A percentile compares a stretch with the other conserved stretches of the same genome.
phyloP scores from a whole-genome alignment of 441 rosid species.

The Cnidoscolus chayamansa region DNA sequence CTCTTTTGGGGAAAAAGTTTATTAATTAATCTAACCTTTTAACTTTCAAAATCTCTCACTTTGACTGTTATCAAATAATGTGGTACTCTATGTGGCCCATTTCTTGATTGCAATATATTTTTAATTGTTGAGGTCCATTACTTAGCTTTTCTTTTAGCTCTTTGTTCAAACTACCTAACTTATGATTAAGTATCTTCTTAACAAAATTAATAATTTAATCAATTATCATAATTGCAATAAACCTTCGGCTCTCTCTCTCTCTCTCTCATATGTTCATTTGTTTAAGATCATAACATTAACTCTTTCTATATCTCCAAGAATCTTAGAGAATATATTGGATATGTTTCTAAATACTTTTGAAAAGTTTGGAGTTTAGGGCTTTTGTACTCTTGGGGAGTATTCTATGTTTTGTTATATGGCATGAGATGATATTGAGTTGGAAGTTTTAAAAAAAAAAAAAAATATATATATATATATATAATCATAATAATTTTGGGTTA shows the following conservation, averaged over 20 bases:
- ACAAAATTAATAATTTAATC: conserved; percentile 31
- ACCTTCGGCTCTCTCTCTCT: conserved; percentile 16
- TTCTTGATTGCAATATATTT: conserved; percentile 28
- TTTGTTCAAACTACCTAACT: conserved; percentile 43
- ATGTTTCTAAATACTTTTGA: conserved; percentile 23
- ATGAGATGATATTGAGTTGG: neutral
- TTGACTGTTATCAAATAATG: conserved; percentile 47
- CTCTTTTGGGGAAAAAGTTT: conserved; percentile 28
- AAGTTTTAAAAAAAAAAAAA: neutral
- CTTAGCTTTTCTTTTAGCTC: conserved; percentile 29
- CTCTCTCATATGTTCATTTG: neutral
- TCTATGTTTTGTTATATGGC: neutral
- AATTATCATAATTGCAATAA: conserved; percentile 39
- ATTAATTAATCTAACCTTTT: conserved; percentile 10
- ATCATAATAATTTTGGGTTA: conserved; percentile 6
- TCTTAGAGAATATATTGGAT: conserved; percentile 35
- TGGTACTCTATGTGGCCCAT: conserved; percentile 32
- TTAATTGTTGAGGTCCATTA: conserved; percentile 35
- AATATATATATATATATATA: too few relatives aligned
- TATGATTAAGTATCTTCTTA: conserved; percentile 36
- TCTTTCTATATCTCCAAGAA: conserved; percentile 36
- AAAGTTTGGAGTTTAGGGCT: conserved; percentile 13
- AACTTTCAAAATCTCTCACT: conserved; percentile 29
- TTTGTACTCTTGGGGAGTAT: neutral
- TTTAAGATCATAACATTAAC: conserved; percentile 23